Evolutionary conservation across 2,329 filamentous ascomycete species (phyloP), one percentile per base, ranked within the genome.

Genomic region (Sporothrix globosa): DNA sequence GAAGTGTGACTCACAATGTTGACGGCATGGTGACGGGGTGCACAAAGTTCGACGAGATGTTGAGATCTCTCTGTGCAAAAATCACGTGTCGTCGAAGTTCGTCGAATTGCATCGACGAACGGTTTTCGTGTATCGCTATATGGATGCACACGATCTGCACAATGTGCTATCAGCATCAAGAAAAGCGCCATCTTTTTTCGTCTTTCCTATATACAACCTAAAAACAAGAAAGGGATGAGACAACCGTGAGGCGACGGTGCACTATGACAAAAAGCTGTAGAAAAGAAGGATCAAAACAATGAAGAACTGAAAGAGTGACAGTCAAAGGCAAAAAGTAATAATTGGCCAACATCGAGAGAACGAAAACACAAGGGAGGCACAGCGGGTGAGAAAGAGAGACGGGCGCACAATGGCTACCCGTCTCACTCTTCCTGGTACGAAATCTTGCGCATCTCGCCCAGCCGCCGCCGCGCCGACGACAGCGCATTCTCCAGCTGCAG

Each of bases 361-460:
- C 13, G 56, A 41, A 41, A 41, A n/a, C 5, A 21, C 48, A 19
- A 19, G 19, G 9, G 3, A n/a, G 48, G 48, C 6, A 21, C 19
- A 50, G 19, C 48, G 52, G 27, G 52, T 13, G 52, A 54, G 52
- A 2, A 9, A 30, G 52, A 54, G 21, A 30, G 52, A 30, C 24
- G 21, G 48, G 9, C 2, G n/a, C 17, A 50, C 17, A n/a, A 50
- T 21, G 17, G 5, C 17, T 19, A 10, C 17, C 17, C 7, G 7
- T 19, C 48, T n/a, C n/a, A 86, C 50, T 95, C 91, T 77, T 96
- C 92, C 78, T 92, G 91, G 82, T 97, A 97, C 5, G 92, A 95
- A 73, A 97, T 92, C 88, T 97, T 97, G 79, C 96, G 89, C 96
- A 99, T 98, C 86, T 99, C 96, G 73, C 96, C 95, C 74, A 99